A percentile compares a stretch with the other conserved stretches of the same genome.
Conservation (phyloP, 2,329 filamentous ascomycete genomes). For the Orbilia brochopaga region DNA sequence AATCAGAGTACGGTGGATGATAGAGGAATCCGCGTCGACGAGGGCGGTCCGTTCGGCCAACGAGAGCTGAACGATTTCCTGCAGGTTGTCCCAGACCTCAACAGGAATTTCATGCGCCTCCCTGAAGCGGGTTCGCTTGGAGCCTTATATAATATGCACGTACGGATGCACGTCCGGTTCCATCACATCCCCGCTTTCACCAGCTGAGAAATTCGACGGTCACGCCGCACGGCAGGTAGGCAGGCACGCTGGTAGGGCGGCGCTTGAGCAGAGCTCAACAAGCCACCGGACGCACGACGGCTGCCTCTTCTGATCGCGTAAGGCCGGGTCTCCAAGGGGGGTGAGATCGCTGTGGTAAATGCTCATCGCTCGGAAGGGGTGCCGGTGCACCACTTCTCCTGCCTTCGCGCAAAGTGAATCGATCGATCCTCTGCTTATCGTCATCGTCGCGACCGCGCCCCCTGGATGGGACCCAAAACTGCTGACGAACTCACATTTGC, state of each 20-base stretch:
- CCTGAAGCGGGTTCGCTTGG: constrained; percentile 45
- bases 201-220: constrained; percentile 43
- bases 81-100: constrained; percentile 42
- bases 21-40: constrained; percentile 5
- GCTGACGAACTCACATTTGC: constrained; percentile 43
- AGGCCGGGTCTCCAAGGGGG: constrained; percentile 6
- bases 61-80: constrained; percentile 42
- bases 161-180: constrained; percentile 3
- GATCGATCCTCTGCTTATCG: constrained; percentile 43
- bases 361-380: constrained; percentile 14
- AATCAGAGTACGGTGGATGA: constrained; percentile 12
- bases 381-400: constrained; percentile 6
- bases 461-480: constrained; percentile 20
- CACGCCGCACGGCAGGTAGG: constrained; percentile 29
- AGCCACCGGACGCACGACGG: constrained; percentile 44
- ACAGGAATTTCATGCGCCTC: constrained; percentile 34
- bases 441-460: constrained; percentile 13
- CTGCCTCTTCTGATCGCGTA: constrained; percentile 35
- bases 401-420: constrained; percentile 21
- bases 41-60: constrained; percentile 11
- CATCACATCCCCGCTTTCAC: constrained; percentile 1
- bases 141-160: constrained; percentile 44
- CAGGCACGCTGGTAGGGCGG: neutral
- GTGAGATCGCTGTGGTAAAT: constrained; percentile 29
- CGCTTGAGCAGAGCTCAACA: constrained; percentile 40